Evolutionary conservation across 2,329 filamentous ascomycete species (phyloP).

Genomic region (Hansfordia pulvinata): DNA sequence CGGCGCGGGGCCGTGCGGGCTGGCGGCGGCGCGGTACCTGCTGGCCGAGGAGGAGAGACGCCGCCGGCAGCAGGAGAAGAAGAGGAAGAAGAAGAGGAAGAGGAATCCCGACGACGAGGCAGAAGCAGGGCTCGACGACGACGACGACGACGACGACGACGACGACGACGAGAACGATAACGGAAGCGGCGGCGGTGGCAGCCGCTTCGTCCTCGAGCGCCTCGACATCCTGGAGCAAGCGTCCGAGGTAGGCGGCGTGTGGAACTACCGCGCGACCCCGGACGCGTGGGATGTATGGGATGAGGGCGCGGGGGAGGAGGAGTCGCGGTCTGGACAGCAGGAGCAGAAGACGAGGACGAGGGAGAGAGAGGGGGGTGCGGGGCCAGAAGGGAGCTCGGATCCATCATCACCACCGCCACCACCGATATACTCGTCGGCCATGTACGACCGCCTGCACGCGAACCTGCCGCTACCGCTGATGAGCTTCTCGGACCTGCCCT

Average conservation of each 20-base stretch:
- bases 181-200: too few relatives aligned
- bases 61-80: too few relatives aligned
- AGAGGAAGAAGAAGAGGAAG: too few relatives aligned
- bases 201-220: conserved; percentile 41
- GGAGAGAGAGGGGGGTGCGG: conserved; percentile 5
- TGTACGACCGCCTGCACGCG: conserved; percentile 73
- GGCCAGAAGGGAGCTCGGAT: conserved; percentile 5
- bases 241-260: conserved; percentile 63
- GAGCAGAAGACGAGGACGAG: neutral
- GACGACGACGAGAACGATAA: too few relatives aligned
- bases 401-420: conserved; percentile 11
- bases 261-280: conserved; percentile 52
- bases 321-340: conserved; percentile 53
- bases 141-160: too few relatives aligned
- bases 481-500: conserved; percentile 60
- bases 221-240: conserved; percentile 79
- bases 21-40: conserved; percentile 72
- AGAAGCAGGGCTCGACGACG: too few relatives aligned
- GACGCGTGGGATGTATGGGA: conserved; percentile 16
- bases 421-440: conserved; percentile 63
- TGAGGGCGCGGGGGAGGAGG: conserved; percentile 18
- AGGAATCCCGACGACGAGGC: too few relatives aligned
- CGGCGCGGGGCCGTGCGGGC: conserved; percentile 68
- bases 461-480: conserved; percentile 79
- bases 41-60: conserved; percentile 54